Base-by-base conservation (phyloP, 1,139 yeast species). In the Sugiyamaella sp. region DNA sequence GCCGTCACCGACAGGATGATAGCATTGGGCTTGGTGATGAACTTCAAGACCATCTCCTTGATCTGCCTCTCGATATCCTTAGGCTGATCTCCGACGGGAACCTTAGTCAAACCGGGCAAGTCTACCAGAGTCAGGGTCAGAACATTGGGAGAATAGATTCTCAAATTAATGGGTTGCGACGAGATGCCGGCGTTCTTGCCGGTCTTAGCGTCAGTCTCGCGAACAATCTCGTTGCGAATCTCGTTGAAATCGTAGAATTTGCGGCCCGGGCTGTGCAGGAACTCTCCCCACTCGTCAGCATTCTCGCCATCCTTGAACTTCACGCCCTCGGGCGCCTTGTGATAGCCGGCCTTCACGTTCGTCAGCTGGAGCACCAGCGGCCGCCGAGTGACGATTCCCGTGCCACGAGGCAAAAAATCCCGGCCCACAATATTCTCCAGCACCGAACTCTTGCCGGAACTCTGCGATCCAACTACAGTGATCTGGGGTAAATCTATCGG, bases 71-170 rank as follows among this genome's bases (percentile, higher is more conserved):
- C 99, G 61, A 93, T 93, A 71, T 93, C 99, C 68, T 87, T 88
- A 52, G 99, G 99, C 73, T 93, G 99, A 71, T 93, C 99, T 47
- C 99, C 99, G 49, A 93, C 98, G 14, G 99, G 99, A 35, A 95
- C 99, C 72, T 93, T 93, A 27, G 99, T 93, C 67, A 95, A 80
- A 60, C 99, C 99, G n/a, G 99, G 99, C 66, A 93, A 80, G 77
- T 93, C 99, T 44, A 93, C 99, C 67, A 93, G 80, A 2, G 99
- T 95, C 71, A 93, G 81, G n/a, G 99, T 93, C 66, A 93, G 80
- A 51, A 93, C 99, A 69, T 91, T 93, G 14, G 99, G 99, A 27
- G 98, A 91, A 72, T 86, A 91, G 60, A 93, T 90, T 73, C 97
- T 82, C 70, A 93, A 79, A 72, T 93, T 93, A 70, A 93, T 93